Evolutionary conservation across 805 yeast species (phyloP).

Genomic region (Metschnikowia henanensis): DNA sequence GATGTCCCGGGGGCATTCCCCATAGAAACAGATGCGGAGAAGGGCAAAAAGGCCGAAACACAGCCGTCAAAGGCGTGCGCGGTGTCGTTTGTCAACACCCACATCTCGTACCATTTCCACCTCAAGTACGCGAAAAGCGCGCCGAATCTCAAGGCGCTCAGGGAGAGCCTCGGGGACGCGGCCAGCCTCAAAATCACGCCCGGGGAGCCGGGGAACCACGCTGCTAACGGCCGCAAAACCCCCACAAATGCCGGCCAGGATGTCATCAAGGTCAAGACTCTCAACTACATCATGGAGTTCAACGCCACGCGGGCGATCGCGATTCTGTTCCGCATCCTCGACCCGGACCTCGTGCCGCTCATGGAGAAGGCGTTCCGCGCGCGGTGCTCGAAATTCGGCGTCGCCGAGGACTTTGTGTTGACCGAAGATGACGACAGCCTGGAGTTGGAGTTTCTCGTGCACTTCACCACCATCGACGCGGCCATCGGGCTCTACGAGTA

Average conservation of each 20-base stretch:
- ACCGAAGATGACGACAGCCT: constrained; percentile 6
- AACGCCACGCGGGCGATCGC: constrained; percentile 38
- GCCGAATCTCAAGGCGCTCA: constrained; percentile 25
- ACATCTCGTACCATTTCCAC: constrained; percentile 33
- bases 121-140: constrained; percentile 30
- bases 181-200: constrained; percentile 28
- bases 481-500: constrained; percentile 47
- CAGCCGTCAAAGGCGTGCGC: constrained; percentile 27
- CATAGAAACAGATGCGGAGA: no score
- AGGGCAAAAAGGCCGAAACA: constrained; percentile 7
- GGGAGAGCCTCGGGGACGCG: constrained; percentile 25
- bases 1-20: neutral
- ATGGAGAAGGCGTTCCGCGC: constrained; percentile 24
- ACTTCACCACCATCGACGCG: constrained; percentile 46
- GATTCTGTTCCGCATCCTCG: constrained; percentile 15
- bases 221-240: constrained; percentile 24
- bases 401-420: constrained; percentile 36
- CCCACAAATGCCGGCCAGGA: constrained; percentile 10
- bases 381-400: constrained; percentile 42
- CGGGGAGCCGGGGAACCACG: constrained; percentile 20
- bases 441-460: constrained; percentile 23
- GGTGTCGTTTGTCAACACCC: constrained; percentile 38
- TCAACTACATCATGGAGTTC: constrained; percentile 39
- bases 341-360: constrained; percentile 13
- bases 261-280: constrained; percentile 37